These are phyloP conservation scores for Xylaria sp. DNA, from an alignment of 2,329 filamentous ascomycete genomes.

Conservation along the genomic window DNA sequence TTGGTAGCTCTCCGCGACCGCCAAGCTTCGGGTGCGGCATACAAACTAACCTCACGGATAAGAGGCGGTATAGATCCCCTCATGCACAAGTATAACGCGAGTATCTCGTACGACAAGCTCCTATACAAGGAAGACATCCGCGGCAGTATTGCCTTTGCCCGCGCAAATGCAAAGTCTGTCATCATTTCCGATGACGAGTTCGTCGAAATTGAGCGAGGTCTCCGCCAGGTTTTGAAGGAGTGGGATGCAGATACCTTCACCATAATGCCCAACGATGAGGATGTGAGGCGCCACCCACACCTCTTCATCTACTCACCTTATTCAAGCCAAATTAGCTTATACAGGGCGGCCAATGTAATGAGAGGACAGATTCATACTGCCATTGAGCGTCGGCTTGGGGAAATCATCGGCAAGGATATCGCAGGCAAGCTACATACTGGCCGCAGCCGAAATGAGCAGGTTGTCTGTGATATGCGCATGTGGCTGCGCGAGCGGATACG, in stretches of 20 bases:
- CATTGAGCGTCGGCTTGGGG: conserved; percentile 64
- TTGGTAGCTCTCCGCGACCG: neutral
- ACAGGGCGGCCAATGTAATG: no score
- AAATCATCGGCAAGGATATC: conserved; percentile 84
- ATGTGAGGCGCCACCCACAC: no score
- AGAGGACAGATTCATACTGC: conserved; percentile 37
- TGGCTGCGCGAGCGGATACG: conserved; percentile 81
- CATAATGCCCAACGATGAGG: conserved; percentile 59
- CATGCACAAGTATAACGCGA: conserved; percentile 85
- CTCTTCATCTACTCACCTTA: no score
- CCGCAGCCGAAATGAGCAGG: conserved; percentile 87
- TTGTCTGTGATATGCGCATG: conserved; percentile 87
- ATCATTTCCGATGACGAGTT: conserved; percentile 79
- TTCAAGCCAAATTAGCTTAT: no score
- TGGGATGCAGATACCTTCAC: conserved; percentile 58
- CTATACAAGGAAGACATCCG: conserved; percentile 83
- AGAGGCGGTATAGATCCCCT: conserved; percentile 81
- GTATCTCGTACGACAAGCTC: conserved; percentile 76
- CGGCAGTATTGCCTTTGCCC: conserved; percentile 80
- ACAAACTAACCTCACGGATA: conserved; percentile 37
- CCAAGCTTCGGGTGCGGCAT: conserved; percentile 22
- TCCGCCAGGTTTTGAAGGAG: conserved; percentile 61
- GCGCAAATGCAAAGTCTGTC: conserved; percentile 76
- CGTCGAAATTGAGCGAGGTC: conserved; percentile 72
- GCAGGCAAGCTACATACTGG: conserved; percentile 90